Evolutionary conservation across 805 yeast genomes (phyloP).

Genomic region (Lipomyces oligophaga): DNA sequence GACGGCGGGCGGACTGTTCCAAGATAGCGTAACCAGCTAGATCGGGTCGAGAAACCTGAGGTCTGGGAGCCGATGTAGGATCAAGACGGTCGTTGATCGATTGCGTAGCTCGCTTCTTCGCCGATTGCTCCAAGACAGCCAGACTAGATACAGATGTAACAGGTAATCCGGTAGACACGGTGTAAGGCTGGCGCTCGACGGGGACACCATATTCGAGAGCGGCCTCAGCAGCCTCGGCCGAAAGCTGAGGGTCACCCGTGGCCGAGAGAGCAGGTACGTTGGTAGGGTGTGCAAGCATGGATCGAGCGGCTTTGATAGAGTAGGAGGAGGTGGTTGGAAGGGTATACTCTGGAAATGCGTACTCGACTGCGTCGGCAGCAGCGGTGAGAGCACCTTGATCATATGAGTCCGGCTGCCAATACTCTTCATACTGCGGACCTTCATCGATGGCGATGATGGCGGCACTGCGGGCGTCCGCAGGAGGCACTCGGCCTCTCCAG

Average conservation of each 20-base stretch:
- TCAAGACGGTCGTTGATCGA: conserved; percentile 21
- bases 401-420: conserved; percentile 47
- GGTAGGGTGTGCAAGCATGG: not conserved
- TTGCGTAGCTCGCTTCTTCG: conserved; percentile 12
- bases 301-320: conserved; percentile 10
- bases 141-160: conserved; percentile 7
- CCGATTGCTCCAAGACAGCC: conserved; percentile 16
- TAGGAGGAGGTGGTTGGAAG: conserved; percentile 2
- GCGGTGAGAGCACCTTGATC: conserved; percentile 45
- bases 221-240: conserved; percentile 5
- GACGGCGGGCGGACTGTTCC: no score
- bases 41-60: not conserved
- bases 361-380: conserved; percentile 11
- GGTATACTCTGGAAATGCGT: not conserved
- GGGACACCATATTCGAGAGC: not conserved
- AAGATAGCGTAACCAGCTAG: no score
- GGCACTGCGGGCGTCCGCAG: conserved; percentile 37
- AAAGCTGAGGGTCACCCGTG: conserved; percentile 2
- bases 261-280: not conserved
- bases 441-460: conserved; percentile 37
- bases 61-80: conserved; percentile 9
- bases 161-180: conserved; percentile 6
- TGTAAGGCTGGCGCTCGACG: conserved; percentile 1
- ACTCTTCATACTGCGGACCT: conserved; percentile 34
- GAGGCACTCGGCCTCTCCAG: conserved; percentile 14